A percentile compares a stretch with the other conserved stretches of the same genome.
phyloP scores from a whole-genome alignment of 192 early-diverging fungal species.

The Coemansia sp. region DNA sequence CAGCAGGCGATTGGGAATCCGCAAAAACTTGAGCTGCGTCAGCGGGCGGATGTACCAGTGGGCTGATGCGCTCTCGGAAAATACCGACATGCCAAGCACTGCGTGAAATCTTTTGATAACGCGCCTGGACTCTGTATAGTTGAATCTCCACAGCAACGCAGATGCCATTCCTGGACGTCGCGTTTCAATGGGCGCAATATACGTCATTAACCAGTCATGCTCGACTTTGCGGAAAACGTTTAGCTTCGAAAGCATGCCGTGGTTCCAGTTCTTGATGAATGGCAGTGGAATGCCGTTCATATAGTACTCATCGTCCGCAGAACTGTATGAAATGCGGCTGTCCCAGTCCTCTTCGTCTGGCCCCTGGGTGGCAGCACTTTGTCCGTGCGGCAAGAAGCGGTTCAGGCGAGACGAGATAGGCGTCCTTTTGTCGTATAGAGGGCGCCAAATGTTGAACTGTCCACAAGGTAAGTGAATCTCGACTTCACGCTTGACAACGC shows the following conservation, averaged over 20 bases:
- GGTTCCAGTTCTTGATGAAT: conserved; percentile 41
- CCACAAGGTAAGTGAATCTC: conserved; percentile 46
- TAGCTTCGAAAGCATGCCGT: conserved; percentile 21
- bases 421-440: conserved; percentile 26
- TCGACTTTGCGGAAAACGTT: conserved; percentile 51
- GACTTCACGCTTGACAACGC: conserved; percentile 15
- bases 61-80: conserved; percentile 20
- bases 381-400: conserved; percentile 11
- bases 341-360: conserved; percentile 19
- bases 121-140: conserved; percentile 38
- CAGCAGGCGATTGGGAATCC: conserved; percentile 21
- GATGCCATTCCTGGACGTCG: conserved; percentile 9
- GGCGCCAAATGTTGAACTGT: conserved; percentile 50
- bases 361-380: conserved; percentile 4
- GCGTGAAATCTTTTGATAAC: conserved; percentile 24
- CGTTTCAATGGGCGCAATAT: conserved; percentile 33
- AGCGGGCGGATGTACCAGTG: conserved; percentile 54
- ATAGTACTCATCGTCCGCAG: conserved; percentile 57
- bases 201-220: conserved; percentile 53
- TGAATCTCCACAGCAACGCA: conserved; percentile 45
- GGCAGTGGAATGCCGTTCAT: conserved; percentile 50
- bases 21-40: conserved; percentile 20
- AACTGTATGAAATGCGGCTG: conserved; percentile 55
- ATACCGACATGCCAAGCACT: conserved; percentile 32
- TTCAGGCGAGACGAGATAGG: conserved; percentile 27